A percentile compares a stretch with the other conserved stretches of the same genome.
Conservation (phyloP, 2,329 filamentous ascomycete species). For the Talaromyces sp. region DNA sequence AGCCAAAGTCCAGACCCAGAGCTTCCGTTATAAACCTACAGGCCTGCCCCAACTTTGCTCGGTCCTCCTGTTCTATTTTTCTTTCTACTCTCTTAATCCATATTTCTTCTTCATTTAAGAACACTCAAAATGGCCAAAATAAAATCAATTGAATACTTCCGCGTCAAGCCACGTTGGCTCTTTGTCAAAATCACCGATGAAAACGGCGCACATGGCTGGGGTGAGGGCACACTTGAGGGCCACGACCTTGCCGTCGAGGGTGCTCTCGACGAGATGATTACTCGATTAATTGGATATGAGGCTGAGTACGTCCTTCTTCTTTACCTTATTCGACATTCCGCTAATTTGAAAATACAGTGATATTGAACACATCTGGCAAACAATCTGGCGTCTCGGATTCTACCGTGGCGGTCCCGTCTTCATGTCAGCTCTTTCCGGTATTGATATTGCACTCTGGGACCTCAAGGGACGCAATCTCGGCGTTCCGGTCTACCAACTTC, state of each 20-base stretch:
- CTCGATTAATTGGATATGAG: constrained; percentile 62
- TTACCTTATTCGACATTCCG: not conserved
- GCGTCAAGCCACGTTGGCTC: constrained; percentile 70
- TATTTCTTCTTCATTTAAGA: not conserved
- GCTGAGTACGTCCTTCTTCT: constrained; percentile 56
- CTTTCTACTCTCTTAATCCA: not conserved
- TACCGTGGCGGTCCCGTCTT: constrained; percentile 76
- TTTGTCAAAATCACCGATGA: constrained; percentile 74
- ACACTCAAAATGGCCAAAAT: constrained; percentile 57
- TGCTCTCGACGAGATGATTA: constrained; percentile 63
- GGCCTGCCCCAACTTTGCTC: not conserved
- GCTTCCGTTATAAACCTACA: not conserved
- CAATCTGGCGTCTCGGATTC: constrained; percentile 66
- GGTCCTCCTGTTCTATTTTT: not conserved
- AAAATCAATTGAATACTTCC: constrained; percentile 66
- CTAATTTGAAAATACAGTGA: constrained; percentile 48
- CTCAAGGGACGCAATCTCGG: constrained; percentile 63
- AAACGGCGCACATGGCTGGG: constrained; percentile 64
- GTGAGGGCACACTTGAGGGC: constrained; percentile 70
- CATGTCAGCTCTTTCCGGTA: constrained; percentile 72
- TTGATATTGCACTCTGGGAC: constrained; percentile 79
- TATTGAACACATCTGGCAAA: constrained; percentile 79
- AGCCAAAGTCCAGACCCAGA: not conserved
- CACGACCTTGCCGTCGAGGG: constrained; percentile 73
- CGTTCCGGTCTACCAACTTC: constrained; percentile 68